These are phyloP conservation scores for Verticillium alfalfae DNA, from an alignment of 2,329 filamentous ascomycete species.

Conservation along the genomic window DNA sequence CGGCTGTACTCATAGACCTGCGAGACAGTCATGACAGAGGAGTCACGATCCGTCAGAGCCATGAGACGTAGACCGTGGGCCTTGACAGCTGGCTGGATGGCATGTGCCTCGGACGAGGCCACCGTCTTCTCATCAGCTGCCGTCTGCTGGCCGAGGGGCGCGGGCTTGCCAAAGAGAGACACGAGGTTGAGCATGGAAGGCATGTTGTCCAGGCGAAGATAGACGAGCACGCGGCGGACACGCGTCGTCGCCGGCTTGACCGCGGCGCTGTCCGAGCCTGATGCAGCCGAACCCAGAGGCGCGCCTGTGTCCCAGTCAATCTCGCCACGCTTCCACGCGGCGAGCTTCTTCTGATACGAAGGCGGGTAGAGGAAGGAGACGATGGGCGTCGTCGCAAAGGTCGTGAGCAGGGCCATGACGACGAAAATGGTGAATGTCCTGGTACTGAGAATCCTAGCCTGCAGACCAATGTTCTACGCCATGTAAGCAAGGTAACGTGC, in stretches of 20 bases:
- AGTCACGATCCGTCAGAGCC: conserved; percentile 86
- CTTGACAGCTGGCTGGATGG: conserved; percentile 43
- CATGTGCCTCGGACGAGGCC: conserved; percentile 2
- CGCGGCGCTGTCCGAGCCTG: conserved; percentile 22
- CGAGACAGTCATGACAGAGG: conserved; percentile 90
- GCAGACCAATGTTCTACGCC: conserved; percentile 54
- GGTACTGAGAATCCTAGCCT: conserved; percentile 68
- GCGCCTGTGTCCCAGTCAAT: conserved; percentile 61
- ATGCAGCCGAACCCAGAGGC: neutral
- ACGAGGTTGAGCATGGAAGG: conserved; percentile 71
- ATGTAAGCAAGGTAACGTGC: neutral
- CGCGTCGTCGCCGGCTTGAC: conserved; percentile 15
- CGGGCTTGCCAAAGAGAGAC: conserved; percentile 61
- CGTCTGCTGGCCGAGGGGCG: neutral
- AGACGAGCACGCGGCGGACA: conserved; percentile 66
- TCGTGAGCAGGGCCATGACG: conserved; percentile 75
- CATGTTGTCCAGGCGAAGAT: conserved; percentile 79
- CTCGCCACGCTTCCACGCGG: conserved; percentile 58
- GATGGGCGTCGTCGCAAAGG: conserved; percentile 68
- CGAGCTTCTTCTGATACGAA: conserved; percentile 30
- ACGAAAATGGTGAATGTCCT: conserved; percentile 79
- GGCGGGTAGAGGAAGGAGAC: conserved; percentile 62
- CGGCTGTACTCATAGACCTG: conserved; percentile 69
- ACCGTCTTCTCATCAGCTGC: neutral
- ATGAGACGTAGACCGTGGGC: conserved; percentile 82